Base-by-base conservation (phyloP, 176 grass and related monocot species). In the Hyparrhenia diplandra region DNA sequence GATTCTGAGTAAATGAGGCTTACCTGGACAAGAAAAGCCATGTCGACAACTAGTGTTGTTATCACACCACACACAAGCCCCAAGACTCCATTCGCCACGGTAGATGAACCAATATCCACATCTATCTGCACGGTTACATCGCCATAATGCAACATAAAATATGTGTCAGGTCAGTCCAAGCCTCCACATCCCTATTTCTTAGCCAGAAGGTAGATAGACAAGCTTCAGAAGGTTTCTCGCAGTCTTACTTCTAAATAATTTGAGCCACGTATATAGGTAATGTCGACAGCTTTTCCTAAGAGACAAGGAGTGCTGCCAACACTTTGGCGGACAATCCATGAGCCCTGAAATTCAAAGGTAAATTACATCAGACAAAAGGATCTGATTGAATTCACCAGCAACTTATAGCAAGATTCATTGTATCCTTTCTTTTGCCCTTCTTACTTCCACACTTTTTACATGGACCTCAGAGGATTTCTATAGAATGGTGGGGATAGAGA, bases 11-110 rank as follows among this genome's bases (percentile, higher is more conserved):
- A 71, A 71, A 76, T 24, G 75, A 68, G 40, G 20, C 67, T 18
- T 86, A 98, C 95, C 95, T 98, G 95, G 37, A 98, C 84, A 71
- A 98, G 95, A 80, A 98, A 98, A 60, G 95, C 95, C 95, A 98
- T 98, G 72, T 98, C 95, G 49, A 98, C 95, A 51, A 98, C 95
- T 72, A 98, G 84, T 9, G 95, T 92, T 5, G 90, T 98, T 64
- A 98, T 98, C 20, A 90, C 95, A 61, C 95, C 92, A 69, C 84
- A 89, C 6, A 98, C 95, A 47, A 98, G 83, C 75, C 95, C 92
- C 79, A 98, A 84, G 41, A 98, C 95, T 86, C 95, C 95, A 87
- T 98, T 98, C 17, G 95, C 95, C 32, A 98, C 95, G 14, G 95
- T 98, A 74, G 95, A 98, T 64, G 95, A 98, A 75, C 95, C 95